Base-by-base conservation (phyloP, 768 basidiomycete species). In the Russula compacta region DNA sequence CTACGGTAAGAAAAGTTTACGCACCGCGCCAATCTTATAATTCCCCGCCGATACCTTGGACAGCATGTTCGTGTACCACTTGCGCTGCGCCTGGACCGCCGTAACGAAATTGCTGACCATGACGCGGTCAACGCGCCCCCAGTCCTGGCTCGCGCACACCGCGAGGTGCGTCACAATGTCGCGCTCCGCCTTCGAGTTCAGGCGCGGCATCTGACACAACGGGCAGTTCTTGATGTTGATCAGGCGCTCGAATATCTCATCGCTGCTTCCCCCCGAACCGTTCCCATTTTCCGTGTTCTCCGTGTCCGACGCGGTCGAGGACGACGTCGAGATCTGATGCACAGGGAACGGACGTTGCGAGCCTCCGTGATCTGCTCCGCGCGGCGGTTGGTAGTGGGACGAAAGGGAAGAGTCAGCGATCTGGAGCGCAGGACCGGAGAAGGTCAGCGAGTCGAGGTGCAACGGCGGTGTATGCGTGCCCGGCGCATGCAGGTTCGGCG, bases 81-180 rank as follows among this genome's bases (percentile, higher is more conserved):
- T 99, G 69, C 95, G 78, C 77, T 98, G 95, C 63, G 95, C 95
- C 76, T 97, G 93, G 65, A 82, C 85, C 6, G 91, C 87, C 0
- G 95, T 98, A 3, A 98, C 95, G 66, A 91, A 99, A 70, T 95
- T 94, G 17, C 90, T 87, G 12, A 95, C 94, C 47, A 97, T 84
- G 65, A 98, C 92, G 64, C 86, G 73, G 68, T 97, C 87, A 33
- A 98, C 87, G 61, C 85, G 81, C 40, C 80, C 84, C 93, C 95
- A 98, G 71, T 98, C 97, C 66, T 86, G 82, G 64, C 87, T 90
- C 10, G 97, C 94, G 68, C 95, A 99, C 10, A 98, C 83, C 1
- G 94, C 97, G n/a, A 99, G 74, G 72, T 99, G 95, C 24, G 97
- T 98, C 55, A 99, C 78, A 68, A 98, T 97, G 70, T 97, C 95